Percentiles rank a stretch among this genome's conserved stretches.
Conservation (phyloP, 1,139 yeast species). For the Yamadazyma aaseri region DNA sequence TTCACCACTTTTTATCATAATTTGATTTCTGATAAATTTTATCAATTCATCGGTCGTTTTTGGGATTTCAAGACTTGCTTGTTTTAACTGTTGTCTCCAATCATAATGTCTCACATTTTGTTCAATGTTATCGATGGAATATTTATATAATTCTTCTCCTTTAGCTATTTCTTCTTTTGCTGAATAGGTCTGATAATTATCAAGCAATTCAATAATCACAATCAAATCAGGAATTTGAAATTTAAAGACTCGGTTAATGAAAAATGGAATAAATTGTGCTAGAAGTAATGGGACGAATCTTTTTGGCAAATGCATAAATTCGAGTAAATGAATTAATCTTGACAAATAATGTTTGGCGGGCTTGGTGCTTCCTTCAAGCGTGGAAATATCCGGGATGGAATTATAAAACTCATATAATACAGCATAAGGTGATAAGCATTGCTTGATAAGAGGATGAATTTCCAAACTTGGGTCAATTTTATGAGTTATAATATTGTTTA, state of each 20-base stretch:
- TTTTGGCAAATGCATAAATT: constrained; percentile 65
- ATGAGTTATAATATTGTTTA: constrained; percentile 51
- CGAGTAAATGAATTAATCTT: constrained; percentile 51
- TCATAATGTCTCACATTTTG: constrained; percentile 9
- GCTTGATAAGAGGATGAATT: constrained; percentile 58
- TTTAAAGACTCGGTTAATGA: constrained; percentile 22
- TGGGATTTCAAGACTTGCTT: constrained; percentile 19
- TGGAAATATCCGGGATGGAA: constrained; percentile 27
- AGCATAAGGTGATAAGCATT: constrained; percentile 72
- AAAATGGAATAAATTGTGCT: constrained; percentile 49
- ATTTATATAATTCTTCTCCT: constrained; percentile 33
- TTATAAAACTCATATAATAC: constrained; percentile 54
- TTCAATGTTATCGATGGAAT: constrained; percentile 21
- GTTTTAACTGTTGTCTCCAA: constrained; percentile 31
- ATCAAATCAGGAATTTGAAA: constrained; percentile 47
- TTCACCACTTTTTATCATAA: constrained; percentile 37
- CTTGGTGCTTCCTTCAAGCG: constrained; percentile 23
- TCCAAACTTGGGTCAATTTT: constrained; percentile 33
- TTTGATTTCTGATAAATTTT: constrained; percentile 30
- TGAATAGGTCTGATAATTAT: constrained; percentile 40
- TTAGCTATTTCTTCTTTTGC: constrained; percentile 24
- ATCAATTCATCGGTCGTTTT: constrained; percentile 23
- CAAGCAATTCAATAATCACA: constrained; percentile 47
- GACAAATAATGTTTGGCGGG: constrained; percentile 21
- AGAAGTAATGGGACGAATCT: constrained; percentile 53